phyloP scores from a whole-genome alignment of 805 yeast genomes.

The Monosporozyma servazzii region DNA sequence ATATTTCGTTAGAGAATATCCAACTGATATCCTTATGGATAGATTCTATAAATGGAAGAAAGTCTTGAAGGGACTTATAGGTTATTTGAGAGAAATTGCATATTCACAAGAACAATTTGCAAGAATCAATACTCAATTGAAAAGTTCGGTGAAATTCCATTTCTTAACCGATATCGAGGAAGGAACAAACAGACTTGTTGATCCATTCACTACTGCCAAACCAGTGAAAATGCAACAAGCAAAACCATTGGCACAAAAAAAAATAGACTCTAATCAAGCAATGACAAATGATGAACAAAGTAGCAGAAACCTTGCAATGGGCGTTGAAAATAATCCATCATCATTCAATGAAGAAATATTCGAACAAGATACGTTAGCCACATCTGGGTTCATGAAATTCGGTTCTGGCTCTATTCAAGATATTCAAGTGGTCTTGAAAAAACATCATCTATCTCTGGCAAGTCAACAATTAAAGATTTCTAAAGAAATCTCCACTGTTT shows the following conservation, averaged over 20 bases:
- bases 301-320: not conserved
- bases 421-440: slow-evolving; percentile 57
- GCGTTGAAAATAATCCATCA: not conserved
- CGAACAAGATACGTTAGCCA: slow-evolving; percentile 10
- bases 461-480: slow-evolving; percentile 45
- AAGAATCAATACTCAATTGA: slow-evolving; percentile 57
- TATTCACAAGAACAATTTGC: slow-evolving; percentile 72
- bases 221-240: slow-evolving; percentile 22
- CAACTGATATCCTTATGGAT: slow-evolving; percentile 72
- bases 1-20: slow-evolving; percentile 35
- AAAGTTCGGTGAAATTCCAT: slow-evolving; percentile 48
- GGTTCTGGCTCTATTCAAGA: slow-evolving; percentile 76
- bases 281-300: not conserved
- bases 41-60: slow-evolving; percentile 78
- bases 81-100: slow-evolving; percentile 65
- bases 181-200: slow-evolving; percentile 32
- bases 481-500: slow-evolving; percentile 44
- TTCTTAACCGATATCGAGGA: slow-evolving; percentile 31
- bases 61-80: slow-evolving; percentile 58
- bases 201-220: slow-evolving; percentile 44
- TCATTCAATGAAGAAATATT: not conserved
- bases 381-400: slow-evolving; percentile 52
- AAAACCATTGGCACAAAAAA: slow-evolving; percentile 18
- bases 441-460: slow-evolving; percentile 53
- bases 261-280: not conserved